Base-by-base conservation (phyloP, 2,329 filamentous ascomycete genomes). In the Triangularia setosa region DNA sequence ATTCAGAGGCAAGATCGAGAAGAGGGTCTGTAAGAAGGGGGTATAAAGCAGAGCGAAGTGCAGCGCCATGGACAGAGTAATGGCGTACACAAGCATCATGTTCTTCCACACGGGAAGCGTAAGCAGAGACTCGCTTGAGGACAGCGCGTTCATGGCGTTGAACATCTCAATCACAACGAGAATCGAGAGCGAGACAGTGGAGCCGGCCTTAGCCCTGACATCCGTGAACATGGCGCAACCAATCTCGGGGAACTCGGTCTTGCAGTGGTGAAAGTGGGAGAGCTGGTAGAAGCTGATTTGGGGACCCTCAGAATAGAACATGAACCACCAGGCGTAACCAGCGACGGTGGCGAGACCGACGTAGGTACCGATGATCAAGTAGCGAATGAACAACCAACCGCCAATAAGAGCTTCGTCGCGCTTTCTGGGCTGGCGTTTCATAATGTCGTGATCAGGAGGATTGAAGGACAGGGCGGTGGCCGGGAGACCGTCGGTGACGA, bases 321-420 rank as follows among this genome's bases (percentile, higher is more conserved):
- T 93, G 83, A 98, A 99, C 92, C 93, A 99, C 95, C 95, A 99
- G n/a, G 92, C 94, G 75, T 99, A 99, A 55, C 96, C 95, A 73
- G 90, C 93, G 21, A 99, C 96, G 3, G 95, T 99, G 61, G 95
- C 95, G 48, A 92, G 83, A 75, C 95, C 95, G 64, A 99, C 95
- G 69, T 99, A 99, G 8, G 88, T 92, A 67, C 95, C 95, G 72
- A 99, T 95, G 58, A 98, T 89, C 82, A 99, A 88, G 79, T 99
- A 99, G 61, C 95, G 89, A 85, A 98, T 93, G 82, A 99, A 97
- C 44, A 99, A 81, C 95, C 95, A 99, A 65, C 93, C 93, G 54
- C 92, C 89, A 61, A 99, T 94, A 59, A 99, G 89, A 6, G 91
- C 81, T 79, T 99, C 96, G 72, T 97, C 93, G 65, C 95, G 90